Conservation (phyloP, 2,329 filamentous ascomycete genomes). For the Pseudogymnoascus sp. region DNA sequence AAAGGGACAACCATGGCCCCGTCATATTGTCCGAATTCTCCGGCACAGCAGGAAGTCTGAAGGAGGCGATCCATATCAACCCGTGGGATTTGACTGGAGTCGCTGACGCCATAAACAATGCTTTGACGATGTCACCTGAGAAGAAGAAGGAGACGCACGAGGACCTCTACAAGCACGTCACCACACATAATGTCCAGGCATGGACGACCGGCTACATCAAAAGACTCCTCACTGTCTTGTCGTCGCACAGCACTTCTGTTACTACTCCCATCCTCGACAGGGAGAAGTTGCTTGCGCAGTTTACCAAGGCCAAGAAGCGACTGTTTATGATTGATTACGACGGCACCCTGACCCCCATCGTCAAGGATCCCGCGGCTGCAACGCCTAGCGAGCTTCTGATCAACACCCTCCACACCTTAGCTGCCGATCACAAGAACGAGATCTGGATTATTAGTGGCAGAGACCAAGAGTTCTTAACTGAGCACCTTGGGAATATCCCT, state of each 20-base stretch:
- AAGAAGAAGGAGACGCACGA: slow-evolving; percentile 61
- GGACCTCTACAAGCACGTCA: slow-evolving; percentile 74
- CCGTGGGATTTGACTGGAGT: slow-evolving; percentile 86
- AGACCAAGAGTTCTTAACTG: slow-evolving; percentile 81
- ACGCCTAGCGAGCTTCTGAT: slow-evolving; percentile 80
- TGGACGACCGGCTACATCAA: slow-evolving; percentile 78
- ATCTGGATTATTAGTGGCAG: slow-evolving; percentile 99
- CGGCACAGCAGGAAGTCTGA: slow-evolving; percentile 78
- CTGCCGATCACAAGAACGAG: slow-evolving; percentile 69
- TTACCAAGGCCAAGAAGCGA: slow-evolving; percentile 65
- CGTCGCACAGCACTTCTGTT: slow-evolving; percentile 63
- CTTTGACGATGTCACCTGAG: slow-evolving; percentile 64
- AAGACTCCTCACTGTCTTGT: slow-evolving; percentile 70
- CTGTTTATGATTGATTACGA: slow-evolving; percentile 99
- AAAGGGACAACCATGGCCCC: slow-evolving; percentile 76
- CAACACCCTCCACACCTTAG: slow-evolving; percentile 67
- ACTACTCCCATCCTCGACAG: slow-evolving; percentile 78
- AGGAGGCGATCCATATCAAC: slow-evolving; percentile 89
- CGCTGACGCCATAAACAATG: slow-evolving; percentile 71
- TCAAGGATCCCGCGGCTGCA: slow-evolving; percentile 80
- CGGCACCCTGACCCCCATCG: slow-evolving; percentile 90
- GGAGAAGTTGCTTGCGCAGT: slow-evolving; percentile 60
- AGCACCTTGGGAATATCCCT: slow-evolving; percentile 85
- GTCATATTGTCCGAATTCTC: slow-evolving; percentile 95
- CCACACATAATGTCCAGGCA: slow-evolving; percentile 72